Conservation (phyloP, 352 stramenopile genomes). For the Poterioochromonas sp. region DNA sequence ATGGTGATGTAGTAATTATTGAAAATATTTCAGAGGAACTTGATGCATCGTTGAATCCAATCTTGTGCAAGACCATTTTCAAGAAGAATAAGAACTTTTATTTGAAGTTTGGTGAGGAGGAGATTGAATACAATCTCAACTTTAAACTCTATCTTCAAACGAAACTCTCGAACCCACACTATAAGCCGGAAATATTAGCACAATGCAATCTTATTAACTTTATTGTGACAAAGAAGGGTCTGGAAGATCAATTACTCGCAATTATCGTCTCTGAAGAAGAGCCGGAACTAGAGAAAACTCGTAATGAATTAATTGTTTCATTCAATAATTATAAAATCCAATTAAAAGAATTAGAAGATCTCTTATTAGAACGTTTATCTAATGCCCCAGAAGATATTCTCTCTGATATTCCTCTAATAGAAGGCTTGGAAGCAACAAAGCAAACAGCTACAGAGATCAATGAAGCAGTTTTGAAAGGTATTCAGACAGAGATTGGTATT, state of each 20-base stretch:
- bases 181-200: slow-evolving; percentile 73
- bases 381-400: slow-evolving; percentile 81
- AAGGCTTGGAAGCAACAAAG: slow-evolving; percentile 79
- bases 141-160: slow-evolving; percentile 79
- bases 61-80: slow-evolving; percentile 63
- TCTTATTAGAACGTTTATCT: slow-evolving; percentile 72
- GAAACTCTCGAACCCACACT: slow-evolving; percentile 80
- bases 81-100: slow-evolving; percentile 74
- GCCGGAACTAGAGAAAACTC: slow-evolving; percentile 69
- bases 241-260: slow-evolving; percentile 76
- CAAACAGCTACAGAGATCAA: slow-evolving; percentile 71
- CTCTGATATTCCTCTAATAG: slow-evolving; percentile 74
- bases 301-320: slow-evolving; percentile 65
- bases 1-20: slow-evolving; percentile 68
- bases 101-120: slow-evolving; percentile 68
- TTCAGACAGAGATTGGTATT: slow-evolving; percentile 75
- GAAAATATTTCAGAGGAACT: slow-evolving; percentile 73
- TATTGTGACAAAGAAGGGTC: slow-evolving; percentile 73
- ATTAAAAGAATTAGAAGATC: slow-evolving; percentile 70
- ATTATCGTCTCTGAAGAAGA: slow-evolving; percentile 78
- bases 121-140: slow-evolving; percentile 70
- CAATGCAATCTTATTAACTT: slow-evolving; percentile 87
- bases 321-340: slow-evolving; percentile 85
- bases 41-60: slow-evolving; percentile 69
- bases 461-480: slow-evolving; percentile 62